Percentiles rank a stretch among this genome's conserved stretches.
Evolutionary conservation across 129 eudicot species (phyloP).

Genomic region (Glebionis coronaria): DNA sequence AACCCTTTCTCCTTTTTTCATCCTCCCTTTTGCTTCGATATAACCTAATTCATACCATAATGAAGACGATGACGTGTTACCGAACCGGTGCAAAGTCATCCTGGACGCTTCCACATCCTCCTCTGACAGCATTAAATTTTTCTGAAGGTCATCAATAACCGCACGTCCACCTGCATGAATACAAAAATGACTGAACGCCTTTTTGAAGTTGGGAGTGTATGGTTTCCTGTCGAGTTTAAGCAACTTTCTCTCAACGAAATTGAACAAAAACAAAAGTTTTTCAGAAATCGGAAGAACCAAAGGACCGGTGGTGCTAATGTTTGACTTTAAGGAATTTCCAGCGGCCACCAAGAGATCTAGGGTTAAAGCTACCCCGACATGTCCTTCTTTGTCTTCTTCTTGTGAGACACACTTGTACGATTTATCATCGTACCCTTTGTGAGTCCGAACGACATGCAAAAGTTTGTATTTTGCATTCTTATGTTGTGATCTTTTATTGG

Average conservation of each 20-base stretch:
- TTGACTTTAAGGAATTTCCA: background rate
- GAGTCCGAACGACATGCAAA: background rate
- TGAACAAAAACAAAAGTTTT: background rate
- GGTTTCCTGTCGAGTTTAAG: background rate
- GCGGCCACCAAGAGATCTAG: background rate
- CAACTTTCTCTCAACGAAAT: background rate
- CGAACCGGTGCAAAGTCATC: conserved; percentile 4
- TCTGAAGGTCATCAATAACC: background rate
- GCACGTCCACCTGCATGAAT: conserved; percentile 11
- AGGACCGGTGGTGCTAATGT: conserved; percentile 3
- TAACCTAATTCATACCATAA: conserved; percentile 34
- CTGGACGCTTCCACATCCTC: conserved; percentile 1
- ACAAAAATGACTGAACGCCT: conserved; percentile 5
- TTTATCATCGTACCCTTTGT: conserved; percentile 2
- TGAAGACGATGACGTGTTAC: conserved; percentile 1
- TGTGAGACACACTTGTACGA: background rate
- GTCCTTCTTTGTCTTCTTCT: conserved; percentile 13
- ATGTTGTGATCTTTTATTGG: background rate
- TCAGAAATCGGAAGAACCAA: background rate
- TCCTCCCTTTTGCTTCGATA: conserved; percentile 64
- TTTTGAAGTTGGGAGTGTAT: background rate
- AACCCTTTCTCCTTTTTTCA: conserved; percentile 66
- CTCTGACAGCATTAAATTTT: background rate
- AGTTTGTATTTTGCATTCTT: background rate
- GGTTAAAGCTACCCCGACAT: background rate